Evolutionary conservation across 2,329 filamentous ascomycete genomes (phyloP).

Genomic region (Aspergillus pseudoglaucus): DNA sequence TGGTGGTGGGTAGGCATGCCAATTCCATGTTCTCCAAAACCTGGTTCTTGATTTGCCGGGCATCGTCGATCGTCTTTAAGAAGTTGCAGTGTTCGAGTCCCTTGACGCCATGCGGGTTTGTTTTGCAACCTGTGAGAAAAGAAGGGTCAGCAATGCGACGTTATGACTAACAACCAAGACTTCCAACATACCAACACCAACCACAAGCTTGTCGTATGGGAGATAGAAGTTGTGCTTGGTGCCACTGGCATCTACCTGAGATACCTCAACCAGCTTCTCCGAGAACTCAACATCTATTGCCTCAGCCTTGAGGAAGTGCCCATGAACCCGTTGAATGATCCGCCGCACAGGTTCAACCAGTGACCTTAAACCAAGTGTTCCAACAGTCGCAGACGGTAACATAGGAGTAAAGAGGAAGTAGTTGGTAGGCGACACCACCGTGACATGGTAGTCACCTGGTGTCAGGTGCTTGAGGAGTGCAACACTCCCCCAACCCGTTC

Average conservation of each 20-base stretch:
- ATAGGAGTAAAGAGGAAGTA: slow-evolving; percentile 99
- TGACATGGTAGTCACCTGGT: slow-evolving; percentile 90
- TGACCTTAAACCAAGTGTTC: slow-evolving; percentile 83
- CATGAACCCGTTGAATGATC: slow-evolving; percentile 69
- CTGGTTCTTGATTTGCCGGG: slow-evolving; percentile 78
- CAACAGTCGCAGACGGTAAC: slow-evolving; percentile 93
- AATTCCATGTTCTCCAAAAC: slow-evolving; percentile 85
- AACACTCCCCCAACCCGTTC: slow-evolving; percentile 92
- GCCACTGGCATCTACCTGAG: slow-evolving; percentile 64
- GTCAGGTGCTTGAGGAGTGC: slow-evolving; percentile 84
- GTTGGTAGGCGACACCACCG: slow-evolving; percentile 87
- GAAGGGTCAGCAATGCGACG: background rate
- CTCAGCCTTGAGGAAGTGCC: slow-evolving; percentile 82
- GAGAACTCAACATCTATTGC: slow-evolving; percentile 90
- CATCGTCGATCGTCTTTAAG: slow-evolving; percentile 91
- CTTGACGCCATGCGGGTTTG: slow-evolving; percentile 92
- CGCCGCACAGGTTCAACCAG: slow-evolving; percentile 87
- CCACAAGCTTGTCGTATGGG: slow-evolving; percentile 92
- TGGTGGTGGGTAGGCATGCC: slow-evolving; percentile 86
- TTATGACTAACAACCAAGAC: background rate
- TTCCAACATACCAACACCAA: slow-evolving; percentile 62
- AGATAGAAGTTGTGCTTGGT: slow-evolving; percentile 81
- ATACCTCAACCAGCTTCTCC: slow-evolving; percentile 81
- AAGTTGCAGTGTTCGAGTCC: slow-evolving; percentile 91
- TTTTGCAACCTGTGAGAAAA: slow-evolving; percentile 58